A percentile compares a stretch with the other conserved stretches of the same genome.
Evolutionary conservation across 139 green algal genomes (phyloP).

Genomic region (Raphidocelis subcapitata): DNA sequence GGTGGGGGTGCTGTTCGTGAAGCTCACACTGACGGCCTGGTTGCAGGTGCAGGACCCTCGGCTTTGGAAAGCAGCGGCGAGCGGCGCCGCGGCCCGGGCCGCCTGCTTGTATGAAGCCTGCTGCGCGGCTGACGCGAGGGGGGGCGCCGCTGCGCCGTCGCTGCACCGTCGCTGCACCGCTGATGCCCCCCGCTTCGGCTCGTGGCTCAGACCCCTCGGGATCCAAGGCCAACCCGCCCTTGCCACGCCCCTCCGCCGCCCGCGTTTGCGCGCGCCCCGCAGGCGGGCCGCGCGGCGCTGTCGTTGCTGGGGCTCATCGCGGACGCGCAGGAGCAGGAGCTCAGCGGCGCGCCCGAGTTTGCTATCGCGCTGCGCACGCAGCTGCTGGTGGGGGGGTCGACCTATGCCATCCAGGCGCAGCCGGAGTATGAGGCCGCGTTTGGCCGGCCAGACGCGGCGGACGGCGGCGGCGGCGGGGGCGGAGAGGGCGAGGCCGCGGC

Average conservation of each 20-base stretch:
- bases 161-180: too few relatives aligned
- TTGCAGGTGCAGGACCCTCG: conserved; percentile 20
- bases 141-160: too few relatives aligned
- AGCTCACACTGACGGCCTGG: conserved; percentile 17
- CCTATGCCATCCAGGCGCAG: conserved; percentile 32
- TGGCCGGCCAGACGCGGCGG: neutral
- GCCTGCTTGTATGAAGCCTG: too few relatives aligned
- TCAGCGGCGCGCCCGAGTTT: conserved; percentile 40
- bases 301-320: conserved; percentile 3
- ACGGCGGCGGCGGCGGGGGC: neutral
- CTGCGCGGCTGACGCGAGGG: too few relatives aligned
- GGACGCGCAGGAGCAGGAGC: conserved; percentile 4
- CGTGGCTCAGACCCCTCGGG: too few relatives aligned
- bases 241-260: too few relatives aligned
- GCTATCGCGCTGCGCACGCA: conserved; percentile 36
- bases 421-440: conserved; percentile 19
- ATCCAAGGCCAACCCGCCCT: too few relatives aligned
- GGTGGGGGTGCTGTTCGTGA: conserved; percentile 15
- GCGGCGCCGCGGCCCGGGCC: too few relatives aligned
- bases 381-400: conserved; percentile 35
- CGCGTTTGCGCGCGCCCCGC: neutral
- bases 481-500: conserved; percentile 8
- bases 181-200: too few relatives aligned
- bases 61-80: too few relatives aligned
- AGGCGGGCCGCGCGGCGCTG: conserved; percentile 8